Percentiles rank a stretch among this genome's conserved stretches.
These are phyloP conservation scores for Apiospora aurea DNA, from an alignment of 2,329 filamentous ascomycete species.

Conservation along the genomic window DNA sequence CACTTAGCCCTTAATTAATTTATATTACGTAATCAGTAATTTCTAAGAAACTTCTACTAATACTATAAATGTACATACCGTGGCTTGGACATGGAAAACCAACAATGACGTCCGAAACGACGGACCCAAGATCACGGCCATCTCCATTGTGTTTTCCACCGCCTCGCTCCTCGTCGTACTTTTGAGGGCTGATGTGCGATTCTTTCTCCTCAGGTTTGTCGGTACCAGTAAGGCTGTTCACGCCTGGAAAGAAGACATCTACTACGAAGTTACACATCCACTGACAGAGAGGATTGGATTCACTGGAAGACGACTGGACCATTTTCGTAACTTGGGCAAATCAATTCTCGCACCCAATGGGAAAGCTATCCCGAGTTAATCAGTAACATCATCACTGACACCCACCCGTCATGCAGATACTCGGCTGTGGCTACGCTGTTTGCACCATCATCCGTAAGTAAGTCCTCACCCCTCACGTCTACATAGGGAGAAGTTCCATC, in stretches of 20 bases:
- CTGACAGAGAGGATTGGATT: neutral
- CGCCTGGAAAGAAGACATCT: neutral
- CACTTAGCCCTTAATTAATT: too few species aligned
- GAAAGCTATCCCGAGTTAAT: neutral
- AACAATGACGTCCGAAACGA: conserved; percentile 41
- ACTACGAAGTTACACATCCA: too few species aligned
- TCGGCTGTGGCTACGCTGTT: conserved; percentile 43
- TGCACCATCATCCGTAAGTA: conserved; percentile 46
- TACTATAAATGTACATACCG: too few species aligned
- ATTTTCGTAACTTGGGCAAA: conserved; percentile 42
- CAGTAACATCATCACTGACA: neutral
- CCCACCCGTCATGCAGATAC: neutral
- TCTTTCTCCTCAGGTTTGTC: conserved; percentile 42
- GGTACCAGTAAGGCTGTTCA: conserved; percentile 40
- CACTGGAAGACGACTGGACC: conserved; percentile 39
- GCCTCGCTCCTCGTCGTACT: conserved; percentile 41
- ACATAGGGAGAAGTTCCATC: neutral
- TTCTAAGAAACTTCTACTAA: too few species aligned
- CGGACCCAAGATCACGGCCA: conserved; percentile 41
- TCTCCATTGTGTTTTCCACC: conserved; percentile 39
- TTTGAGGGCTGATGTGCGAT: conserved; percentile 45
- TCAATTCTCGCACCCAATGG: too few species aligned
- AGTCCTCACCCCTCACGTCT: neutral
- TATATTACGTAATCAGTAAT: too few species aligned
- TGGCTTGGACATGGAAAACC: conserved; percentile 49